Conservation (phyloP, 306 rosid genomes). For the Prunus dulcis region DNA sequence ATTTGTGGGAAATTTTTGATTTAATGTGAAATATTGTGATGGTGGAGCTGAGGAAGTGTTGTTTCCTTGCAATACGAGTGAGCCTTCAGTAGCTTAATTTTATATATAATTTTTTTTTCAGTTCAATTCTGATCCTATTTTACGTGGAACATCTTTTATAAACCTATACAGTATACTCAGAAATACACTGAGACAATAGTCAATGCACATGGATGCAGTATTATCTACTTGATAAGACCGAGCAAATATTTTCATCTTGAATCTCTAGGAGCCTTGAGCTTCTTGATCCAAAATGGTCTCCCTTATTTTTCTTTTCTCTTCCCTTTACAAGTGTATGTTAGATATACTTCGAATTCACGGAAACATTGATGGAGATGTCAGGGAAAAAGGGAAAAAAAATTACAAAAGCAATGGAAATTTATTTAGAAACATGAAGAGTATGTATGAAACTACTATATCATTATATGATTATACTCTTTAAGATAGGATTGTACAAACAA, state of each 20-base stretch:
- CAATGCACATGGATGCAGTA: not conserved
- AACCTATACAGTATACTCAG: not conserved
- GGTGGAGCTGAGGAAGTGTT: not conserved
- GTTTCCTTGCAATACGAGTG: slow-evolving; percentile 5
- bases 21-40: slow-evolving; percentile 11
- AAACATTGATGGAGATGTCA: not conserved
- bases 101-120: not conserved
- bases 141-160: too few species aligned
- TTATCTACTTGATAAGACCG: not conserved
- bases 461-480: not conserved
- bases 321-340: too few species aligned
- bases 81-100: not conserved
- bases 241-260: not conserved
- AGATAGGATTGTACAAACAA: not conserved
- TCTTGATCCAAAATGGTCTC: not conserved
- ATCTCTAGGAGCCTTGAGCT: not conserved
- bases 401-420: not conserved
- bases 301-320: too few species aligned
- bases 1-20: slow-evolving; percentile 17
- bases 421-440: not conserved
- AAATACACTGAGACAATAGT: too few species aligned
- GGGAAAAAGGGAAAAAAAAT: too few species aligned
- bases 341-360: not conserved
- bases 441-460: not conserved
- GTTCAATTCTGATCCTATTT: not conserved